Percentiles rank a stretch among this genome's conserved stretches.
Evolutionary conservation across 768 basidiomycete genomes (phyloP).

Genomic region (Dioszegia hungarica): DNA sequence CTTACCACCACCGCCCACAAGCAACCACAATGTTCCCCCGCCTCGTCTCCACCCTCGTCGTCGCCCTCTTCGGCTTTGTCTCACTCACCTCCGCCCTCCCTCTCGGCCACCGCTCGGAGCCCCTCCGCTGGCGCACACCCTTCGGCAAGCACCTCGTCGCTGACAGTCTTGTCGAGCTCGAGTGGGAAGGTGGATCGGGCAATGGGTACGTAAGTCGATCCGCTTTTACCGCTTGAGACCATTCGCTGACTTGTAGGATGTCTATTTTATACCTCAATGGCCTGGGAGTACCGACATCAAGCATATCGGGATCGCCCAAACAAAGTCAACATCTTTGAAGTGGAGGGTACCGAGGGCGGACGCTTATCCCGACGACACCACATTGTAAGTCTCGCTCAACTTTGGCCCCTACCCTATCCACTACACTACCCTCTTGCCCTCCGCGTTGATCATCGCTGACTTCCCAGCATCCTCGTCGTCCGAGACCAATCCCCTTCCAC

Average conservation of each 20-base stretch:
- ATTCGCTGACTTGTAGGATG: background rate
- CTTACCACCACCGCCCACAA: background rate
- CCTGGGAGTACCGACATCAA: conserved; percentile 2
- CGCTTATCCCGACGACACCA: conserved; percentile 5
- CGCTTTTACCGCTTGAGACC: background rate
- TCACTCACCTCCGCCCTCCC: conserved; percentile 4
- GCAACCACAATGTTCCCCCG: background rate
- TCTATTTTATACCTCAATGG: conserved; percentile 11
- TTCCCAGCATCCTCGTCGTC: background rate
- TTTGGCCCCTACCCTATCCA: no score
- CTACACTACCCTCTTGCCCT: background rate
- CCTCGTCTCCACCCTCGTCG: background rate
- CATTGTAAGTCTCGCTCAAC: background rate
- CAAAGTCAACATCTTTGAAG: conserved; percentile 3
- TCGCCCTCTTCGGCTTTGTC: conserved; percentile 6
- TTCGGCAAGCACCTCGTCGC: conserved; percentile 8
- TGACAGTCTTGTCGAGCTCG: conserved; percentile 6
- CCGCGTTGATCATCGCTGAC: background rate
- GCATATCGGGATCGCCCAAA: conserved; percentile 7
- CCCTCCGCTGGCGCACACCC: conserved; percentile 3
- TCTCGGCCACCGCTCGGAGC: background rate
- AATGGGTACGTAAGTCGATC: conserved; percentile 5
- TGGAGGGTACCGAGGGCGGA: conserved; percentile 5
- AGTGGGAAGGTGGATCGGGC: conserved; percentile 8
- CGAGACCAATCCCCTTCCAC: background rate